These are phyloP conservation scores for Tetrastigma voinierianum DNA, from an alignment of 164 flowering plant genomes.

Conservation along the genomic window DNA sequence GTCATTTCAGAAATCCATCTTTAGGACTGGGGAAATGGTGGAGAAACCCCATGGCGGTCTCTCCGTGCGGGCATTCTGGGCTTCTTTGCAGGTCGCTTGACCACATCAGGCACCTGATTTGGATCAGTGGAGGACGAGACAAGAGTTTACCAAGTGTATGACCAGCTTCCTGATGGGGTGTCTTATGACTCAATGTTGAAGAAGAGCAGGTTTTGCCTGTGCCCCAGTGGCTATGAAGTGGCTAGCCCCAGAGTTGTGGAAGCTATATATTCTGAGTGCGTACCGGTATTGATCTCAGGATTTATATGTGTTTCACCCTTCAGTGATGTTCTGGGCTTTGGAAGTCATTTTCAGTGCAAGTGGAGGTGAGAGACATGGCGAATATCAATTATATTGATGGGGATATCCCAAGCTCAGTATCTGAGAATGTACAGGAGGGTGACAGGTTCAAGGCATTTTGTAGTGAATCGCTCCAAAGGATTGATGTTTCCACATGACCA, in stretches of 20 bases:
- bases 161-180: conserved; percentile 29
- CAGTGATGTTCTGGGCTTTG: conserved; percentile 42
- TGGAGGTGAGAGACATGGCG: conserved; percentile 28
- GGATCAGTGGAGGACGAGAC: conserved; percentile 47
- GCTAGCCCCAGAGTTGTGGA: conserved; percentile 47
- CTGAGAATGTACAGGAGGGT: conserved; percentile 36
- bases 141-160: conserved; percentile 44
- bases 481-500: conserved; percentile 26
- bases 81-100: conserved; percentile 62
- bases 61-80: conserved; percentile 46
- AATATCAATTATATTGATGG: conserved; percentile 29
- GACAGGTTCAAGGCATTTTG: conserved; percentile 44
- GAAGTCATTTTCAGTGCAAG: conserved; percentile 30
- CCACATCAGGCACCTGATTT: conserved; percentile 42
- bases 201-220: conserved; percentile 50
- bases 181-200: conserved; percentile 39
- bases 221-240: conserved; percentile 62
- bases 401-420: conserved; percentile 30
- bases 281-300: conserved; percentile 43
- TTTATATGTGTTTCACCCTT: conserved; percentile 40
- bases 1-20: conserved; percentile 56
- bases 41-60: conserved; percentile 44
- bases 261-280: conserved; percentile 44
- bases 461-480: conserved; percentile 28
- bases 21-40: conserved; percentile 30